Percentiles rank a stretch among this genome's conserved stretches.
phyloP scores from a whole-genome alignment of 2,329 filamentous ascomycete species.

The Neonectria faginata region DNA sequence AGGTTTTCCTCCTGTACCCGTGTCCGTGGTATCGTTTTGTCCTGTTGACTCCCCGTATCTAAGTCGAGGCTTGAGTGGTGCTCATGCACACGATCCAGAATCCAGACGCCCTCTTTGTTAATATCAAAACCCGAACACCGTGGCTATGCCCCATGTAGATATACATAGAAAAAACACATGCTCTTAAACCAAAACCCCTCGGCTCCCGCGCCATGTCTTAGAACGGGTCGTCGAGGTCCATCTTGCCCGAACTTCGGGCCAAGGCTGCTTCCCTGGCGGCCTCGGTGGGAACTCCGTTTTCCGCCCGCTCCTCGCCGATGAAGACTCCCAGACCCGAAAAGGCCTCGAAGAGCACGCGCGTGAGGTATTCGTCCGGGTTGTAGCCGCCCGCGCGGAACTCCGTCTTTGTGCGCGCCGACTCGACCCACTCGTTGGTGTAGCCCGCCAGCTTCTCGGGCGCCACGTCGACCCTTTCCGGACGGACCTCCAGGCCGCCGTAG shows the following conservation, averaged over 20 bases:
- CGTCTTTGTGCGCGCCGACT: slow-evolving; percentile 72
- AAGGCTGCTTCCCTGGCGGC: slow-evolving; percentile 53
- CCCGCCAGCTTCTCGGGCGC: slow-evolving; percentile 60
- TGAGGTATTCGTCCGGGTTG: slow-evolving; percentile 83
- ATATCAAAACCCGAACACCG: slow-evolving; percentile 39
- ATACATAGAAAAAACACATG: slow-evolving; percentile 18
- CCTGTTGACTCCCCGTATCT: slow-evolving; percentile 20
- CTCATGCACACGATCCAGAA: slow-evolving; percentile 5
- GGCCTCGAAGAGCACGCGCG: slow-evolving; percentile 84
- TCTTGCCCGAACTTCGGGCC: slow-evolving; percentile 51
- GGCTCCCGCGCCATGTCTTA: slow-evolving; percentile 36
- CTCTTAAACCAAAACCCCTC: background rate
- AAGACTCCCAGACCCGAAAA: slow-evolving; percentile 92
- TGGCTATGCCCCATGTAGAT: slow-evolving; percentile 37
- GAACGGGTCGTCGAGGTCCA: slow-evolving; percentile 64
- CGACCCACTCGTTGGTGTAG: slow-evolving; percentile 82
- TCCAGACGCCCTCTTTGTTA: slow-evolving; percentile 14
- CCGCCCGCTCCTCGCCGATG: slow-evolving; percentile 78
- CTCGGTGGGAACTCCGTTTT: slow-evolving; percentile 50
- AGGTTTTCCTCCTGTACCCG: slow-evolving; percentile 3
- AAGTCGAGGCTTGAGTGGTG: slow-evolving; percentile 14
- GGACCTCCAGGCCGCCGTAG: slow-evolving; percentile 80
- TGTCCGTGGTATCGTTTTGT: slow-evolving; percentile 10
- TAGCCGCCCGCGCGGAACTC: slow-evolving; percentile 84
- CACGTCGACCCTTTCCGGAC: slow-evolving; percentile 76